Percentiles rank a stretch among this genome's conserved stretches.
These are phyloP conservation scores for Volvox carteri DNA, from an alignment of 163 green algal genomes.

Conservation along the genomic window DNA sequence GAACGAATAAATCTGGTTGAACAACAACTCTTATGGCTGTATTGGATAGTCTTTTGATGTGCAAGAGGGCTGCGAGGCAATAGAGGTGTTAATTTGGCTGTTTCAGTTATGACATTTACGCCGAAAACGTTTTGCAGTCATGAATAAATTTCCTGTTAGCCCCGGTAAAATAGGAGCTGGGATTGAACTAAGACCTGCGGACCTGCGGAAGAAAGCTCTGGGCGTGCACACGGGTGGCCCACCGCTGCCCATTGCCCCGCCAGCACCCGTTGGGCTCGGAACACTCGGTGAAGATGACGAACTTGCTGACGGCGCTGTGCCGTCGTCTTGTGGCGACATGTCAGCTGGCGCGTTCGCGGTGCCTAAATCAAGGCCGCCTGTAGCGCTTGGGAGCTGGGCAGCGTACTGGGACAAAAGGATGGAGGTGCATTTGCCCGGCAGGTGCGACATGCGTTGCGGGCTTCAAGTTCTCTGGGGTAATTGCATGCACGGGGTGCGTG, in stretches of 20 bases:
- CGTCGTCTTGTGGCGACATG: background rate
- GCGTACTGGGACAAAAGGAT: slow-evolving; percentile 72
- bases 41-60: too few species aligned
- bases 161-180: background rate
- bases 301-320: background rate
- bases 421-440: slow-evolving; percentile 63
- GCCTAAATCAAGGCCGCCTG: background rate
- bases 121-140: background rate
- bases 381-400: slow-evolving; percentile 57
- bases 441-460: slow-evolving; percentile 48
- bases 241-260: slow-evolving; percentile 10
- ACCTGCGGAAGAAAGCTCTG: slow-evolving; percentile 23
- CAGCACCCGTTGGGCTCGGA: background rate
- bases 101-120: too few species aligned
- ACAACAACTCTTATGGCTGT: too few species aligned
- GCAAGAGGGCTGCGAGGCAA: too few species aligned
- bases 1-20: too few species aligned
- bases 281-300: slow-evolving; percentile 53
- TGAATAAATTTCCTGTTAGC: background rate
- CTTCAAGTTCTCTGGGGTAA: too few species aligned
- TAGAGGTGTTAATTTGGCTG: too few species aligned
- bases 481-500: too few species aligned
- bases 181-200: background rate
- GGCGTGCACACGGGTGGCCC: background rate
- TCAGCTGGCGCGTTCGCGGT: background rate